A percentile compares a stretch with the other conserved stretches of the same genome.
Evolutionary conservation across 495 filamentous ascomycete genomes (phyloP).

Genomic region (Rhypophila decipiens): DNA sequence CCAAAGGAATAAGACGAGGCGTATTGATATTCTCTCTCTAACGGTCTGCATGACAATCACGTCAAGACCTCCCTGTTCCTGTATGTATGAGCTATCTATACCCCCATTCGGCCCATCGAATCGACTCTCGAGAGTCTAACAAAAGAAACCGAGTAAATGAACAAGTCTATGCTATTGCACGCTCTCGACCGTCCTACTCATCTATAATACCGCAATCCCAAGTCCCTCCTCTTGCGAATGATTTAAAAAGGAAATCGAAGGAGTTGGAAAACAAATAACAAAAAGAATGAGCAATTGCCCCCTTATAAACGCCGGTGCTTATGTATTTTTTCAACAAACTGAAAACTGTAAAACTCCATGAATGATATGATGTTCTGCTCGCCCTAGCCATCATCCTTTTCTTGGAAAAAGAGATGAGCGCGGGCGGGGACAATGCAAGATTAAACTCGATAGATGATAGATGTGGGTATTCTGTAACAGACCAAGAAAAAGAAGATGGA

Average conservation of each 20-base stretch:
- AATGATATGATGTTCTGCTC: not conserved
- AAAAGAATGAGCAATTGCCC: not conserved
- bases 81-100: no score
- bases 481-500: not conserved
- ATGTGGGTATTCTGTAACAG: not conserved
- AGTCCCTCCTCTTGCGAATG: no score
- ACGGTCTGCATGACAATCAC: no score
- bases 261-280: not conserved
- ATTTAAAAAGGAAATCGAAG: no score
- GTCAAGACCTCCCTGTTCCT: no score
- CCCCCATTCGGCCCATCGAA: no score
- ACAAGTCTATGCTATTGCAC: not conserved
- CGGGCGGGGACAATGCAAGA: not conserved
- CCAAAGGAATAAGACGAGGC: no score
- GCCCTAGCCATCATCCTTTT: not conserved
- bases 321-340: not conserved
- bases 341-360: not conserved
- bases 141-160: not conserved
- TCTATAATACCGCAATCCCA: no score
- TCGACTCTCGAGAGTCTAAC: not conserved
- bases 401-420: not conserved
- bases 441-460: not conserved
- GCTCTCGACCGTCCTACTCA: not conserved
- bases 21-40: no score
- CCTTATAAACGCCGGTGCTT: not conserved